Evolutionary conservation across 768 basidiomycete genomes (phyloP).

Genomic region (Suillus subaureus): DNA sequence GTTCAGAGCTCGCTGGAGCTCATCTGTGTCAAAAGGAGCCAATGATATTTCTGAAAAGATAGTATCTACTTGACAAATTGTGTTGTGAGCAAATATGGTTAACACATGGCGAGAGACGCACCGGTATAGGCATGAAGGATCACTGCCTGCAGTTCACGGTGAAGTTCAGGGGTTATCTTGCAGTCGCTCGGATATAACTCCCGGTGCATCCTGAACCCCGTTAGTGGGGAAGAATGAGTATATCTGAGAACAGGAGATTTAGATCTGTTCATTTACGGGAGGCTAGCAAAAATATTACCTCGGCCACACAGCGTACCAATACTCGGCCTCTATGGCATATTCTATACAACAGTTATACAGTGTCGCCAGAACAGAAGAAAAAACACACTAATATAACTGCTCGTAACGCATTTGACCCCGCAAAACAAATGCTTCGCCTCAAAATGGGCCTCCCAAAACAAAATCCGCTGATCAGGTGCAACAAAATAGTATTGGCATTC

Average conservation of each 20-base stretch:
- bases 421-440: slow-evolving; percentile 1
- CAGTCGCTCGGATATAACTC: slow-evolving; percentile 5
- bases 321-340: slow-evolving; percentile 6
- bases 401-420: neutral
- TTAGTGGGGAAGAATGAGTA: neutral
- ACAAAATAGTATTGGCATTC: slow-evolving; percentile 6
- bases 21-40: slow-evolving; percentile 9
- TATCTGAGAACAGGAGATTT: neutral
- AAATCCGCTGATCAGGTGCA: neutral
- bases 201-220: slow-evolving; percentile 1
- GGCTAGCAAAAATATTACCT: neutral
- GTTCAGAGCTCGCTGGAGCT: slow-evolving; percentile 9
- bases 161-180: slow-evolving; percentile 5
- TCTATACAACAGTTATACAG: neutral
- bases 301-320: neutral
- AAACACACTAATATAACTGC: neutral
- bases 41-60: slow-evolving; percentile 10
- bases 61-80: neutral
- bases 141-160: slow-evolving; percentile 5
- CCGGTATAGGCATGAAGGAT: neutral
- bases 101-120: neutral
- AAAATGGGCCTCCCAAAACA: neutral
- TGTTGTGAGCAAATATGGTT: neutral
- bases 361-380: neutral
- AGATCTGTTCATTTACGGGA: neutral